A percentile compares a stretch with the other conserved stretches of the same genome.
Evolutionary conservation across 305 asterid genomes (phyloP).

Genomic region (Fraxinus angustifolia): DNA sequence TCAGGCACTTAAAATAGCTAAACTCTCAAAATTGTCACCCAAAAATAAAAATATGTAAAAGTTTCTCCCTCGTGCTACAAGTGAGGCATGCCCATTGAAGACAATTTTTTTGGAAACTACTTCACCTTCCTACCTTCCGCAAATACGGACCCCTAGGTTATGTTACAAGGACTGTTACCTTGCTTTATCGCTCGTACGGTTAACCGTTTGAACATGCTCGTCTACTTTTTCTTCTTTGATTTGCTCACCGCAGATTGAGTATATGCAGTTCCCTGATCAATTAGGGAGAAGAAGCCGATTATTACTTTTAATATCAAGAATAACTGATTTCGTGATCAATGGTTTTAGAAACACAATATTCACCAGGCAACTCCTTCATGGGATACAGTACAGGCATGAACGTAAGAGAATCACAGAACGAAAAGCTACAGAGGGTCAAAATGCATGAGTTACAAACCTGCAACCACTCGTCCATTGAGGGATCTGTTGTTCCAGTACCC

Average conservation of each 20-base stretch:
- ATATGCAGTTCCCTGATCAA: conserved; percentile 77
- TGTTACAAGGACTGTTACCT: conserved; percentile 23
- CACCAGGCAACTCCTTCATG: not conserved
- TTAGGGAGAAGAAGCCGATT: conserved; percentile 8
- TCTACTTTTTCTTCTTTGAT: conserved; percentile 83
- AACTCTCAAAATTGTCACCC: conserved; percentile 22
- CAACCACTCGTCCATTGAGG: conserved; percentile 88
- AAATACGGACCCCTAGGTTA: conserved; percentile 12
- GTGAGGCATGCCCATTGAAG: conserved; percentile 24
- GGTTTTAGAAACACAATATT: not conserved
- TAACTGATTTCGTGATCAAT: not conserved
- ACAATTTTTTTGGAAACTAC: not conserved
- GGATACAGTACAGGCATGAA: not conserved
- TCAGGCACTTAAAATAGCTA: conserved; percentile 22
- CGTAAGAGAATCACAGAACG: not conserved
- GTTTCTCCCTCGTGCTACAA: conserved; percentile 48
- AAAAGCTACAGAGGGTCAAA: not conserved
- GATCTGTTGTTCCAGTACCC: conserved; percentile 86
- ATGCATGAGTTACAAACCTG: conserved; percentile 51
- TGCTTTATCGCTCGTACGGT: conserved; percentile 17
- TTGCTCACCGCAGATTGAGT: conserved; percentile 58
- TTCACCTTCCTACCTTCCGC: conserved; percentile 2
- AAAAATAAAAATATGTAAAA: not conserved
- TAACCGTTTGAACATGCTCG: conserved; percentile 2
- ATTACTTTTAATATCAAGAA: not conserved